Conservation (phyloP, 306 rosid species). For the Rosa rugosa region DNA sequence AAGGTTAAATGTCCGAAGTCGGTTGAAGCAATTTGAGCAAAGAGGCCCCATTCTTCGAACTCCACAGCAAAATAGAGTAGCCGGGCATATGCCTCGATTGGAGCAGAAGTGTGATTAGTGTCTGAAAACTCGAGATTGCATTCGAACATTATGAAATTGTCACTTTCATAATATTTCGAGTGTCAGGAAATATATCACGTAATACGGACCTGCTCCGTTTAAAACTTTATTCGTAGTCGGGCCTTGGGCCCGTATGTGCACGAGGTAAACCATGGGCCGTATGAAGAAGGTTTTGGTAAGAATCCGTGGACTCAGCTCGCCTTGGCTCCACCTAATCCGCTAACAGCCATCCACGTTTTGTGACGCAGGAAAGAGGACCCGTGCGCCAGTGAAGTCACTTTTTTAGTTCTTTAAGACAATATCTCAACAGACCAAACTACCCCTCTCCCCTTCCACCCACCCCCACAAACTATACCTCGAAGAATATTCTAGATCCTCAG, state of each 20-base stretch:
- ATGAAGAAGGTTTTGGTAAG: neutral
- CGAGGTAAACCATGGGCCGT: neutral
- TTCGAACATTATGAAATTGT: too few species aligned
- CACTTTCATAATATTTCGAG: too few species aligned
- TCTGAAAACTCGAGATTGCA: too few species aligned
- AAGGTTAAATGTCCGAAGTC: too few species aligned
- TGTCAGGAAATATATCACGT: too few species aligned
- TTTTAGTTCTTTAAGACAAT: neutral
- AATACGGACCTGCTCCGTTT: too few species aligned
- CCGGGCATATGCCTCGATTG: too few species aligned
- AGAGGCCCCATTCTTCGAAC: too few species aligned
- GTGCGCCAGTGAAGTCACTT: neutral
- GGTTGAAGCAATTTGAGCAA: too few species aligned
- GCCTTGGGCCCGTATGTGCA: neutral
- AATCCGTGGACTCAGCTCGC: neutral
- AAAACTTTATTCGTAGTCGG: too few species aligned
- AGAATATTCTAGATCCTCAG: constrained; percentile 9
- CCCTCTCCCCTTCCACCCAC: neutral
- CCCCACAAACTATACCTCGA: neutral
- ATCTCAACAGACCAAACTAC: neutral
- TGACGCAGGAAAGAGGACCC: neutral
- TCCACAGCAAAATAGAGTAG: too few species aligned
- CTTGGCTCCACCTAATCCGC: constrained; percentile 22
- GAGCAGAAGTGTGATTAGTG: too few species aligned
- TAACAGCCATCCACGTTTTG: constrained; percentile 2